These are phyloP conservation scores for Calonectria honghensis DNA, from an alignment of 2,329 filamentous ascomycete species.

Conservation along the genomic window DNA sequence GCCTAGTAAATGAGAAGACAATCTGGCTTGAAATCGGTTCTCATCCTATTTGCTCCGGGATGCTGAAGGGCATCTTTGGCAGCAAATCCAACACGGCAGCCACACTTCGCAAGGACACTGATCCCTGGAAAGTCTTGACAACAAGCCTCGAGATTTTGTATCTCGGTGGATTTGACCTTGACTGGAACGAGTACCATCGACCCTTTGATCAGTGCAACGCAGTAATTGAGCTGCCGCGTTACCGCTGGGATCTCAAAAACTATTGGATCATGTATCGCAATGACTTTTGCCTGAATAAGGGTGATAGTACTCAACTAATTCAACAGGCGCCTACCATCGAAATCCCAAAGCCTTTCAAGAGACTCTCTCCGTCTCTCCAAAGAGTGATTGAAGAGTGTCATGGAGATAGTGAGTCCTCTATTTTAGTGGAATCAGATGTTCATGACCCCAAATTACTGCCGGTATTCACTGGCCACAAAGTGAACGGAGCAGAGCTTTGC, in stretches of 20 bases:
- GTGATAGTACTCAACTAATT: conserved; percentile 58
- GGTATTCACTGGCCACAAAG: conserved; percentile 46
- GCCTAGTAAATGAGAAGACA: conserved; percentile 72
- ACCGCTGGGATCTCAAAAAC: conserved; percentile 83
- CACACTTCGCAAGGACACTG: conserved; percentile 78
- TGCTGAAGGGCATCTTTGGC: conserved; percentile 78
- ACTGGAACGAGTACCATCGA: conserved; percentile 81
- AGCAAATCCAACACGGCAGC: conserved; percentile 71
- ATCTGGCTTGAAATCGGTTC: conserved; percentile 82
- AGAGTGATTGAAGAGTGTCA: conserved; percentile 45
- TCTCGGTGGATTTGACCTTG: conserved; percentile 75
- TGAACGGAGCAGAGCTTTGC: conserved; percentile 49
- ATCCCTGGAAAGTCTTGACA: conserved; percentile 79
- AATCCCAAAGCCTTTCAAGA: conserved; percentile 32
- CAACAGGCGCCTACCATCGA: background rate
- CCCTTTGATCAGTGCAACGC: conserved; percentile 63
- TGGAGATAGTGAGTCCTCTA: conserved; percentile 30
- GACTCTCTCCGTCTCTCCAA: conserved; percentile 49
- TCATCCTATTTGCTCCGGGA: conserved; percentile 77
- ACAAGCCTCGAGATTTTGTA: conserved; percentile 75
- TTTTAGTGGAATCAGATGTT: conserved; percentile 45
- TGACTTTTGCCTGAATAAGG: conserved; percentile 83
- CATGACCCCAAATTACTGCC: conserved; percentile 42
- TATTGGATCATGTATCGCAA: conserved; percentile 80
- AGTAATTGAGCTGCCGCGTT: conserved; percentile 79